These are phyloP conservation scores for Clonostachys rhizophaga DNA, from an alignment of 2,329 filamentous ascomycete species.

Conservation along the genomic window DNA sequence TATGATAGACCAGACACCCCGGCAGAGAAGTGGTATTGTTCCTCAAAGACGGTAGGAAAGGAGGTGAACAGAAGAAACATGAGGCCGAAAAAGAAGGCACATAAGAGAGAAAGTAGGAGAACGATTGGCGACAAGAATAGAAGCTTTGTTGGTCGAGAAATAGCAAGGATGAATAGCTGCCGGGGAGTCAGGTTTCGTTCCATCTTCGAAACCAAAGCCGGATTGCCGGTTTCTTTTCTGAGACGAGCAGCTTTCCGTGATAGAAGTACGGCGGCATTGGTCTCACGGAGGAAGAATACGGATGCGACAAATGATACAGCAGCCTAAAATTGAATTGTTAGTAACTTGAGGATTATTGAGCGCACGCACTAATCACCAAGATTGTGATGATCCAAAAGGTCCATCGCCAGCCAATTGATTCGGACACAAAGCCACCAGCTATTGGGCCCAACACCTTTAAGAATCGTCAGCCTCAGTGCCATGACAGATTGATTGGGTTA, in stretches of 20 bases:
- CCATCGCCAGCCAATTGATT: slow-evolving; percentile 44
- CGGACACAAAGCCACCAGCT: slow-evolving; percentile 38
- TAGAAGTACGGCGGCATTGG: slow-evolving; percentile 17
- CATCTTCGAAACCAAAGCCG: background rate
- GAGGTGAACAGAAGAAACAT: slow-evolving; percentile 41
- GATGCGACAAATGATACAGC: background rate
- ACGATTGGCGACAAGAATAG: slow-evolving; percentile 48
- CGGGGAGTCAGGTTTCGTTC: slow-evolving; percentile 7
- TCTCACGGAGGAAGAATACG: slow-evolving; percentile 18
- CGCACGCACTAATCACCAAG: slow-evolving; percentile 5
- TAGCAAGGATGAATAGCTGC: slow-evolving; percentile 42
- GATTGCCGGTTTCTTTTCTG: slow-evolving; percentile 18
- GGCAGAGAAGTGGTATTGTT: slow-evolving; percentile 43
- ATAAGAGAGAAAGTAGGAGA: slow-evolving; percentile 45
- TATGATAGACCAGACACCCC: slow-evolving; percentile 41
- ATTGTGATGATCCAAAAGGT: slow-evolving; percentile 45
- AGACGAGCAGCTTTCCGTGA: slow-evolving; percentile 17
- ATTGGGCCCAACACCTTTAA: slow-evolving; percentile 12
- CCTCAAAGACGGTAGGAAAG: slow-evolving; percentile 28
- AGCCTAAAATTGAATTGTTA: background rate
- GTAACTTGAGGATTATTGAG: too few species aligned
- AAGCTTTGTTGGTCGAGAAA: slow-evolving; percentile 44
- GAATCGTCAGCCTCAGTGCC: background rate
- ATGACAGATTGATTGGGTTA: background rate
- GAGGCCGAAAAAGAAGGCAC: slow-evolving; percentile 50